Percentiles rank a stretch among this genome's conserved stretches.
Evolutionary conservation across 306 rosid genomes (phyloP).

Genomic region (Pyrus pyrifolia): DNA sequence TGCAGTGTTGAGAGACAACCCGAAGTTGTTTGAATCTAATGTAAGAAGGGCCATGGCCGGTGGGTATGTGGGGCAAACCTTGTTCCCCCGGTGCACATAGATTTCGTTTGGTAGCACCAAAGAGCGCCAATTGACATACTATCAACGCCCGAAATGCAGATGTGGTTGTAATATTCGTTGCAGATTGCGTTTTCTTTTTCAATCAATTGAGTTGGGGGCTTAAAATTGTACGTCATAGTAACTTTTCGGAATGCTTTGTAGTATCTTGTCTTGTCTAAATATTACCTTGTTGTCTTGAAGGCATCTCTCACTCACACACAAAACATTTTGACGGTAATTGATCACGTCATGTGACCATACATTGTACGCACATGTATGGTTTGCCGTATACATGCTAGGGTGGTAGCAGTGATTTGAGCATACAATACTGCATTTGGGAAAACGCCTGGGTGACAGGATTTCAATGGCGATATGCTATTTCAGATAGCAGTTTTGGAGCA

Average conservation of each 20-base stretch:
- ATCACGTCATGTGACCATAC: neutral
- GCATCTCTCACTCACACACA: neutral
- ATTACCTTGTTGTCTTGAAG: neutral
- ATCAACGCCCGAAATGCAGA: neutral
- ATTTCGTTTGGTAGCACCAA: neutral
- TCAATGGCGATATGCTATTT: neutral
- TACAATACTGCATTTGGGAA: no score
- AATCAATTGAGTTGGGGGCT: neutral
- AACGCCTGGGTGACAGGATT: neutral
- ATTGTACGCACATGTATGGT: neutral
- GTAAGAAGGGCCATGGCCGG: slow-evolving; percentile 61
- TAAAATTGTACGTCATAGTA: neutral
- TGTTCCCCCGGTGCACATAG: slow-evolving; percentile 44
- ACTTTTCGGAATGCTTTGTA: neutral
- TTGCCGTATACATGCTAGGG: neutral
- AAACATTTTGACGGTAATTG: neutral
- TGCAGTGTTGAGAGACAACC: slow-evolving; percentile 45
- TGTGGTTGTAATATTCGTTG: neutral
- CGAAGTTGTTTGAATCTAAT: slow-evolving; percentile 44
- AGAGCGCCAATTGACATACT: neutral
- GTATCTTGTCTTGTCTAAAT: neutral
- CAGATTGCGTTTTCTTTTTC: neutral
- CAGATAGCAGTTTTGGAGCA: neutral
- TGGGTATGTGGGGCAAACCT: slow-evolving; percentile 50
- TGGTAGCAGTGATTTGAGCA: neutral